These are phyloP conservation scores for Cercophora newfieldiana DNA, from an alignment of 495 filamentous ascomycete genomes.

Conservation along the genomic window DNA sequence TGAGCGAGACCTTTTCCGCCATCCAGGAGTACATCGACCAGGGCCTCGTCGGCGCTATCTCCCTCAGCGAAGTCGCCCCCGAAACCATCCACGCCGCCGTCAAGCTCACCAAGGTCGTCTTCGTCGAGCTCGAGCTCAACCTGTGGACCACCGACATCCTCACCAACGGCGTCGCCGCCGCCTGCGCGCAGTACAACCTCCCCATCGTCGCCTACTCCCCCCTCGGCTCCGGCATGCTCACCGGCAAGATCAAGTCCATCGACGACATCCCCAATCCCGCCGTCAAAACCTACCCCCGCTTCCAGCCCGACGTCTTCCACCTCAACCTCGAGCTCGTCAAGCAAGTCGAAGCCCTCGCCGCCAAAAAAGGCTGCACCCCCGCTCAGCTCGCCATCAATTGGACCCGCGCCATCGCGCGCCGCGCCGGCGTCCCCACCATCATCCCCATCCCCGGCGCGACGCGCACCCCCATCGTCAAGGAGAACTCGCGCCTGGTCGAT, in stretches of 20 bases:
- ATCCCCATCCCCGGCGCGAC: conserved; percentile 83
- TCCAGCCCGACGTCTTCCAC: conserved; percentile 59
- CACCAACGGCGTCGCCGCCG: conserved; percentile 68
- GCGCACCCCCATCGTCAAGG: conserved; percentile 44
- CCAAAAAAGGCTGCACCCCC: conserved; percentile 66
- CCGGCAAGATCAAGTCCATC: conserved; percentile 62
- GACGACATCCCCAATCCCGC: conserved; percentile 59
- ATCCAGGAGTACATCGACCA: conserved; percentile 64
- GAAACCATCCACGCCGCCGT: conserved; percentile 72
- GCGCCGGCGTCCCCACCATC: conserved; percentile 65
- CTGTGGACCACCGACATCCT: conserved; percentile 67
- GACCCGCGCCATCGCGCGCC: conserved; percentile 54
- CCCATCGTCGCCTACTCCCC: conserved; percentile 64
- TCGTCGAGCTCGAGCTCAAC: conserved; percentile 81
- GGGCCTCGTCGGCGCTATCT: conserved; percentile 76
- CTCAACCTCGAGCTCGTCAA: conserved; percentile 71
- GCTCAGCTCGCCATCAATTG: conserved; percentile 79
- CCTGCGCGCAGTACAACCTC: conserved; percentile 71
- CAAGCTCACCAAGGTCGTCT: conserved; percentile 66
- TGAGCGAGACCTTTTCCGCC: conserved; percentile 50
- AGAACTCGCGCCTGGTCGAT: conserved; percentile 50
- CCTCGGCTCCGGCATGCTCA: conserved; percentile 35
- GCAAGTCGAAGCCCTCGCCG: conserved; percentile 66
- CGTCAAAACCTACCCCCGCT: conserved; percentile 61
- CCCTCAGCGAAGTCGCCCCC: conserved; percentile 71